These are phyloP conservation scores for Magnolia officinalis DNA, from an alignment of 164 flowering plant species.

Conservation along the genomic window DNA sequence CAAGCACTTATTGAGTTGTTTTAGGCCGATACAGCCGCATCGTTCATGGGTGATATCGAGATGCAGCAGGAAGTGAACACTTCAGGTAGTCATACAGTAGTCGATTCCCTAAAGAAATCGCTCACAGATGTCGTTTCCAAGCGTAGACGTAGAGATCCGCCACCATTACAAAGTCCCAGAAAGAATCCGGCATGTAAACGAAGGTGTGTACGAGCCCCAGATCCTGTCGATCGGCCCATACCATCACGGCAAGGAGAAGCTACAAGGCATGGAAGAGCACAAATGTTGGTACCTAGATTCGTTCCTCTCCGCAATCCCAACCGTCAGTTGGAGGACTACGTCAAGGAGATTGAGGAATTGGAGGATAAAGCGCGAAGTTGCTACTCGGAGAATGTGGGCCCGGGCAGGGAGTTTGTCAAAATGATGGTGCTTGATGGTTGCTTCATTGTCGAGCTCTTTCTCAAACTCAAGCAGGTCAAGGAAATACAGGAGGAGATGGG, in stretches of 20 bases:
- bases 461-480: background rate
- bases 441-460: slow-evolving; percentile 16
- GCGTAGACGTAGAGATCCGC: too few species aligned
- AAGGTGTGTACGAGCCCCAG: slow-evolving; percentile 25
- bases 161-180: slow-evolving; percentile 42
- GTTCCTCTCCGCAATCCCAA: background rate
- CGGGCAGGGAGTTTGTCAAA: slow-evolving; percentile 6
- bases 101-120: too few species aligned
- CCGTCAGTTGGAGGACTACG: background rate
- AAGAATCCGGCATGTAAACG: slow-evolving; percentile 32
- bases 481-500: too few species aligned
- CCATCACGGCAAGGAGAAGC: background rate
- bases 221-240: slow-evolving; percentile 23
- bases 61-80: too few species aligned
- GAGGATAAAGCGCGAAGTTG: background rate
- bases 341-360: background rate
- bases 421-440: slow-evolving; percentile 21
- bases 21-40: too few species aligned
- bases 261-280: slow-evolving; percentile 19
- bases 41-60: too few species aligned
- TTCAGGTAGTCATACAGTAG: too few species aligned
- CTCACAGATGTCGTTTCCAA: too few species aligned
- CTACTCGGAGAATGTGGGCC: background rate
- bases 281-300: background rate
- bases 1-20: too few species aligned